These are phyloP conservation scores for Rhodofomes roseus DNA, from an alignment of 1,284 basidiomycete species.

Conservation along the genomic window DNA sequence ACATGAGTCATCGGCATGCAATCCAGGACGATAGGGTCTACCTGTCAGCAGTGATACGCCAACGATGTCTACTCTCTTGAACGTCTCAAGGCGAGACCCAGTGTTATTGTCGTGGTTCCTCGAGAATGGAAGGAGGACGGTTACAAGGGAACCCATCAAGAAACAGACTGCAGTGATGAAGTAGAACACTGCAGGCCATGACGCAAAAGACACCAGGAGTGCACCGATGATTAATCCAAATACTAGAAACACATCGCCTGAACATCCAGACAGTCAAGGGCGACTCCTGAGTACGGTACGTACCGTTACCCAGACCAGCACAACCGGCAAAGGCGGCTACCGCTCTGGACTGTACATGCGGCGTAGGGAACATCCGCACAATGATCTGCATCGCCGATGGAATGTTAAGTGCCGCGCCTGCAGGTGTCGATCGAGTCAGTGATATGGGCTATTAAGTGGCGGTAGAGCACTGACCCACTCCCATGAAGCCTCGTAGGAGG, in stretches of 20 bases:
- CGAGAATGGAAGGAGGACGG: slow-evolving; percentile 28
- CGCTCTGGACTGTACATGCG: slow-evolving; percentile 31
- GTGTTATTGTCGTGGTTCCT: neutral
- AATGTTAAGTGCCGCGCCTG: slow-evolving; percentile 30
- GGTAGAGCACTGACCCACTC: slow-evolving; percentile 1
- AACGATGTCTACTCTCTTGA: slow-evolving; percentile 13
- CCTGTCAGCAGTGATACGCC: slow-evolving; percentile 16
- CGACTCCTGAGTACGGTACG: slow-evolving; percentile 5
- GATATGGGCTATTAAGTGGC: neutral
- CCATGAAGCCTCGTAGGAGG: slow-evolving; percentile 6
- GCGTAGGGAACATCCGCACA: slow-evolving; percentile 35
- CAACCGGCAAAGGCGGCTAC: slow-evolving; percentile 32
- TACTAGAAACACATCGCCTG: slow-evolving; percentile 11
- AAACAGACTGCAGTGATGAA: slow-evolving; percentile 32
- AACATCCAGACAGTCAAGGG: no score
- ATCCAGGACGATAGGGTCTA: slow-evolving; percentile 21
- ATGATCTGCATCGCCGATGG: slow-evolving; percentile 38
- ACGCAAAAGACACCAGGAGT: slow-evolving; percentile 27
- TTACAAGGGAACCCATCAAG: slow-evolving; percentile 22
- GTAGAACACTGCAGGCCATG: slow-evolving; percentile 35
- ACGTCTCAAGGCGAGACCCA: neutral
- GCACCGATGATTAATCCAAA: slow-evolving; percentile 32
- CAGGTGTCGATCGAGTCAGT: neutral
- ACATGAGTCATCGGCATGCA: slow-evolving; percentile 1
- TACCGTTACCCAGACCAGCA: slow-evolving; percentile 36